These are phyloP conservation scores for Acer saccharum DNA, from an alignment of 345 rosid genomes.

Conservation along the genomic window DNA sequence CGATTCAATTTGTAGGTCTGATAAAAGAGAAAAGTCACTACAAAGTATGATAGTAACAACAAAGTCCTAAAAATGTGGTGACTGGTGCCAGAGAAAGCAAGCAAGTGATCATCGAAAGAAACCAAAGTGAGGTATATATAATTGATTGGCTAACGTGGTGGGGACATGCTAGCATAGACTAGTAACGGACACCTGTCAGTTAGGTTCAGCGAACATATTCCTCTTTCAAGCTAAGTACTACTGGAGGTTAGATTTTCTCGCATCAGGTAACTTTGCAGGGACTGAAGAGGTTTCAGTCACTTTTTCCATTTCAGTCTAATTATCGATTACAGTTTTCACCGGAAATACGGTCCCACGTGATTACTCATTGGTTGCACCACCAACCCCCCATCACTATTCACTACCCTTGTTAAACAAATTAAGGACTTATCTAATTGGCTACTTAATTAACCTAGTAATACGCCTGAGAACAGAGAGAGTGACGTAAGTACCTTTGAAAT, in stretches of 20 bases:
- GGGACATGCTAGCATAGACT: slow-evolving; percentile 20
- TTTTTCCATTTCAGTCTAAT: neutral
- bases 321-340: too few relatives aligned
- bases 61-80: neutral
- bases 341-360: too few relatives aligned
- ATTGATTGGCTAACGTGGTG: slow-evolving; percentile 3
- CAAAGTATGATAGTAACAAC: neutral
- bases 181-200: slow-evolving; percentile 28
- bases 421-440: too few relatives aligned
- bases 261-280: slow-evolving; percentile 22
- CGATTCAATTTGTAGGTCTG: slow-evolving; percentile 53
- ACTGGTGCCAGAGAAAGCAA: slow-evolving; percentile 11
- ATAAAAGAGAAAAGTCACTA: too few relatives aligned
- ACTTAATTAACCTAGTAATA: too few relatives aligned
- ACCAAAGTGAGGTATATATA: slow-evolving; percentile 7
- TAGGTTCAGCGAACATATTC: slow-evolving; percentile 24
- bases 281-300: slow-evolving; percentile 3
- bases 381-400: too few relatives aligned
- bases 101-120: neutral
- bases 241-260: slow-evolving; percentile 4
- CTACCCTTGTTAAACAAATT: too few relatives aligned
- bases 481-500: slow-evolving; percentile 56
- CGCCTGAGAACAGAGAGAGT: too few relatives aligned
- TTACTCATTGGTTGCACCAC: too few relatives aligned
- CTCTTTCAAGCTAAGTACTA: neutral